Evolutionary conservation across 164 flowering plant genomes (phyloP).

Genomic region (Echeveria elegans): DNA sequence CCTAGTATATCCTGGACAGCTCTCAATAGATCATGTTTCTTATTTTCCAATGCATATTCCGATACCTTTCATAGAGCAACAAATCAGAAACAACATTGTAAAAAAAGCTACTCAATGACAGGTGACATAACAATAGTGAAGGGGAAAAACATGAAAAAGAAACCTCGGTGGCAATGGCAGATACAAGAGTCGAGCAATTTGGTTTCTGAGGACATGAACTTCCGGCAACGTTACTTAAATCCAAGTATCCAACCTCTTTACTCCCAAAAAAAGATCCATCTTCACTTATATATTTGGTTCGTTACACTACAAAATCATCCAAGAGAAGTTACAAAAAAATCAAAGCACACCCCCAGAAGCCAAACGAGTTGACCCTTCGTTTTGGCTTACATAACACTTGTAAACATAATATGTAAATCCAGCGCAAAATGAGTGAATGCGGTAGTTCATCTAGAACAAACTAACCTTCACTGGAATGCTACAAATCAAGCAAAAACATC

Average conservation of each 20-base stretch:
- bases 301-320: not conserved
- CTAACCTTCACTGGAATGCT: too few relatives aligned
- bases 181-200: slow-evolving; percentile 16
- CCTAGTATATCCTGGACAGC: slow-evolving; percentile 72
- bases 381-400: too few relatives aligned
- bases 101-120: not conserved
- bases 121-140: not conserved
- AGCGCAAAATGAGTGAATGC: too few relatives aligned
- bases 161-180: slow-evolving; percentile 13
- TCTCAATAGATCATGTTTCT: too few relatives aligned
- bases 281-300: slow-evolving; percentile 17
- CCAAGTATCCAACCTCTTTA: slow-evolving; percentile 9
- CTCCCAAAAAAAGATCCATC: slow-evolving; percentile 1
- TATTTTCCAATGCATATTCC: too few relatives aligned
- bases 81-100: not conserved
- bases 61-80: slow-evolving; percentile 20
- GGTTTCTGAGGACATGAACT: not conserved
- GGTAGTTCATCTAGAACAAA: too few relatives aligned
- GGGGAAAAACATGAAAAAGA: not conserved
- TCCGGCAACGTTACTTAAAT: not conserved
- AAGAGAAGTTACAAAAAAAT: not conserved
- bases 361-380: too few relatives aligned
- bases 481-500: too few relatives aligned
- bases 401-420: too few relatives aligned
- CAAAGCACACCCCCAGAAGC: not conserved